Evolutionary conservation across 768 basidiomycete species (phyloP).

Genomic region (Tulasnella sp.): DNA sequence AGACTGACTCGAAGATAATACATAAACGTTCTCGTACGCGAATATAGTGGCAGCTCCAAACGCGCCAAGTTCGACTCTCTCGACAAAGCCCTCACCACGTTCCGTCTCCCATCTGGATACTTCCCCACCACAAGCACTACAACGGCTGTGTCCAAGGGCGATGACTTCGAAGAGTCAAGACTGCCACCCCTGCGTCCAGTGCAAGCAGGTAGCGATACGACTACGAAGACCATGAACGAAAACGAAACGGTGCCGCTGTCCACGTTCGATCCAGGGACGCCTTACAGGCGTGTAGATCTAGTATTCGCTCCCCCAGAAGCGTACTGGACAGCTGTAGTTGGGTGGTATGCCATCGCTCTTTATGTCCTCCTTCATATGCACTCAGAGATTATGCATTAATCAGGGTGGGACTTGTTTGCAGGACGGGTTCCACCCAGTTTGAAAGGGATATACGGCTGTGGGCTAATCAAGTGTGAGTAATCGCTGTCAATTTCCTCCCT

Average conservation of each 20-base stretch:
- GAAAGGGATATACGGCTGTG: constrained; percentile 70
- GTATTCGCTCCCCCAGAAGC: constrained; percentile 66
- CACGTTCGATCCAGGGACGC: constrained; percentile 24
- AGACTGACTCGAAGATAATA: too few relatives aligned
- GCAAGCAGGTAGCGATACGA: too few relatives aligned
- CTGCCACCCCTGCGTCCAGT: too few relatives aligned
- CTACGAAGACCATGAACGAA: constrained; percentile 15
- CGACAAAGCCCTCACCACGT: constrained; percentile 76
- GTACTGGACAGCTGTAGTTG: constrained; percentile 83
- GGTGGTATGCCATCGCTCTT: constrained; percentile 46
- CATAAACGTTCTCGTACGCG: too few relatives aligned
- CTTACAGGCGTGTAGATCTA: constrained; percentile 63
- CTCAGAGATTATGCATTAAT: too few relatives aligned
- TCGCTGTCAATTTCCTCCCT: not conserved
- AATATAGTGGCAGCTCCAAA: not conserved
- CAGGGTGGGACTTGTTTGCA: constrained; percentile 22
- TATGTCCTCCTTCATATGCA: not conserved
- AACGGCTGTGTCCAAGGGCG: too few relatives aligned
- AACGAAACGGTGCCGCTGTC: constrained; percentile 18
- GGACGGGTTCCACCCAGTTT: constrained; percentile 86
- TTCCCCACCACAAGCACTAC: too few relatives aligned
- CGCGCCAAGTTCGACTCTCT: constrained; percentile 61
- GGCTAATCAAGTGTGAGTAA: constrained; percentile 51
- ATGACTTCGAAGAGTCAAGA: too few relatives aligned
- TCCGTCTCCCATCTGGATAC: constrained; percentile 37